A percentile compares a stretch with the other conserved stretches of the same genome.
Evolutionary conservation across 192 early-diverging fungal genomes (phyloP).

Genomic region (Backusella psychrophila): DNA sequence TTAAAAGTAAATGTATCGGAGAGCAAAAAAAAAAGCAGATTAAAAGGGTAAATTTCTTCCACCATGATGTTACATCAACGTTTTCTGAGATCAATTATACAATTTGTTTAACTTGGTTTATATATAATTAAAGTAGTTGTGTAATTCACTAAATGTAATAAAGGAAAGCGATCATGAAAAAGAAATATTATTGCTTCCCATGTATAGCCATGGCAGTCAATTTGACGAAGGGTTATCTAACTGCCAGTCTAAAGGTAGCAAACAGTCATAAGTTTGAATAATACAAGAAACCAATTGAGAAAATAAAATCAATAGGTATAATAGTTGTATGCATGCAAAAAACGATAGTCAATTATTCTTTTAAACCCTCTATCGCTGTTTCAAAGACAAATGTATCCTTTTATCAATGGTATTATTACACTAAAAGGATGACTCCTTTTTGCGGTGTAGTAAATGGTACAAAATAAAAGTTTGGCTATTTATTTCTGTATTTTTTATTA

Average conservation of each 20-base stretch:
- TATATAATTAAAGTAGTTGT: neutral
- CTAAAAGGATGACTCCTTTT: neutral
- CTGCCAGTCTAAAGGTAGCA: too few species aligned
- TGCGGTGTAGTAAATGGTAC: neutral
- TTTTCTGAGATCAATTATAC: neutral
- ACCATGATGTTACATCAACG: neutral
- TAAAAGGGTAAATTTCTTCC: neutral
- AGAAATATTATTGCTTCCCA: neutral
- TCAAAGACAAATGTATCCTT: neutral
- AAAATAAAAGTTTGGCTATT: neutral
- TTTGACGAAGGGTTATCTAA: neutral
- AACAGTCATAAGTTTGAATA: neutral
- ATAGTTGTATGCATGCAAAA: neutral
- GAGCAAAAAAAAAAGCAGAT: neutral
- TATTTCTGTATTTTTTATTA: neutral
- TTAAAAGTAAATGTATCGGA: neutral
- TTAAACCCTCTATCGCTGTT: neutral
- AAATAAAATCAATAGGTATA: neutral
- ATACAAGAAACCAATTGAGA: neutral
- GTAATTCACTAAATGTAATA: neutral
- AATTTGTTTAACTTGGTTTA: neutral
- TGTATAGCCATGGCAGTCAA: neutral
- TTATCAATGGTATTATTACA: neutral
- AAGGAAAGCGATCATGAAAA: neutral
- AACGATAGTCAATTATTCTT: neutral